Percentiles rank a stretch among this genome's conserved stretches.
Evolutionary conservation across 2,329 filamentous ascomycete genomes (phyloP).

Genomic region (Colletotrichum graminicola): DNA sequence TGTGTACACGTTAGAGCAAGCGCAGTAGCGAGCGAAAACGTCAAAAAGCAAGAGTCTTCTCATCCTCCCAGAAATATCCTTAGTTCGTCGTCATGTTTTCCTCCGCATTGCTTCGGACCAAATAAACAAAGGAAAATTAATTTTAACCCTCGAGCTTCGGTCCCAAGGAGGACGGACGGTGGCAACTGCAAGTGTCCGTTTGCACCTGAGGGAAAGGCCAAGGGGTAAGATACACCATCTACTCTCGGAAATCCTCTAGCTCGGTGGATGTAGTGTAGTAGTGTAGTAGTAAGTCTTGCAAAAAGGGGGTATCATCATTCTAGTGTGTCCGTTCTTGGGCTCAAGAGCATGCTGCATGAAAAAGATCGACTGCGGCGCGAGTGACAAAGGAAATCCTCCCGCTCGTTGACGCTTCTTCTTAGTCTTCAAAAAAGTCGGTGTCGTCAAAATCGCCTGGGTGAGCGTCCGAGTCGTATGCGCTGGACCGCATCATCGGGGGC

Average conservation of each 20-base stretch:
- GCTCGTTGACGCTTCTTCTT: conserved; percentile 49
- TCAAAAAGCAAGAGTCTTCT: not conserved
- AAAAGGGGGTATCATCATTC: conserved; percentile 57
- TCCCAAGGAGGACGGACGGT: not conserved
- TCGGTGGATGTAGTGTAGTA: conserved; percentile 17
- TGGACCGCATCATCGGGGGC: conserved; percentile 71
- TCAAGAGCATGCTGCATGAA: conserved; percentile 36
- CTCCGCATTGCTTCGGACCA: conserved; percentile 25
- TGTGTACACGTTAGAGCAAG: conserved; percentile 14
- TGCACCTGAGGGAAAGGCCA: not conserved
- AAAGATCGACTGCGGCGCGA: conserved; percentile 36
- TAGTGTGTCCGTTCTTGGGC: conserved; percentile 40
- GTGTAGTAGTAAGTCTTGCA: conserved; percentile 28
- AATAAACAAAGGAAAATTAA: conserved; percentile 36
- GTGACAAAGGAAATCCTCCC: conserved; percentile 39
- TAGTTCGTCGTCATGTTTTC: conserved; percentile 31
- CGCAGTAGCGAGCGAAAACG: conserved; percentile 19
- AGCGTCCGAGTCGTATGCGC: conserved; percentile 72
- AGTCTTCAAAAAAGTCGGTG: conserved; percentile 69
- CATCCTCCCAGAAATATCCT: not conserved
- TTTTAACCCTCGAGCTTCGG: conserved; percentile 10
- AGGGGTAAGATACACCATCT: conserved; percentile 15
- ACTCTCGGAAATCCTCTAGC: conserved; percentile 13
- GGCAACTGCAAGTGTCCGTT: not conserved
- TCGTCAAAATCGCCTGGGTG: conserved; percentile 70